These are phyloP conservation scores for Fusarium xyrophilum DNA, from an alignment of 2,329 filamentous ascomycete species.

Conservation along the genomic window DNA sequence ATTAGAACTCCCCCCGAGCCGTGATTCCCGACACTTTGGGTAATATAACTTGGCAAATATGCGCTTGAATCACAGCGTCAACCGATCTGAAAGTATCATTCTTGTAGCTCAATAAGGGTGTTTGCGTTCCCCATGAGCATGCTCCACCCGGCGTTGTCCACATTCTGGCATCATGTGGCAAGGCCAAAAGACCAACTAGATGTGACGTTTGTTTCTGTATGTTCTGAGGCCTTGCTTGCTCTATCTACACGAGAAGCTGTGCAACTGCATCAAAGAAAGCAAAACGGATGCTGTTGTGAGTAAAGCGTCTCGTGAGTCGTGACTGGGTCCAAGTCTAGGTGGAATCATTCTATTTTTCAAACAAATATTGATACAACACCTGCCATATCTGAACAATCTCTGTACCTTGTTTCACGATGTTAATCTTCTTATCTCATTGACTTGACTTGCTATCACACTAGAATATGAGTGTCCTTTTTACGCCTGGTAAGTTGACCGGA, in stretches of 20 bases:
- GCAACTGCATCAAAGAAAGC: not conserved
- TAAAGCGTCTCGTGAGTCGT: not conserved
- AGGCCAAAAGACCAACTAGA: not conserved
- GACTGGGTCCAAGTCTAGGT: not conserved
- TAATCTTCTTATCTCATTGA: fast-evolving
- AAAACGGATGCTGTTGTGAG: not conserved
- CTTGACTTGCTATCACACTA: not conserved
- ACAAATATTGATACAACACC: not conserved
- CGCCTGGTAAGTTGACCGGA: not conserved
- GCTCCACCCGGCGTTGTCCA: not conserved
- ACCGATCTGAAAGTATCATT: not conserved
- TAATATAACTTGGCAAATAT: not conserved
- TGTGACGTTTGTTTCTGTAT: not conserved
- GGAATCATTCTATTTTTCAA: not conserved
- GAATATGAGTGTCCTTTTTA: not conserved
- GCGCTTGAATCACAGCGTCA: not conserved
- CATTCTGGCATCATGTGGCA: conserved; percentile 2
- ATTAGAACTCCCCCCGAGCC: conserved; percentile 5
- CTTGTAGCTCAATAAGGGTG: not conserved
- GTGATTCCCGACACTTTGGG: not conserved
- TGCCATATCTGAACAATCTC: not conserved
- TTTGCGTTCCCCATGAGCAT: not conserved
- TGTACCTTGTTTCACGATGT: not conserved
- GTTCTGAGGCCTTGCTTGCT: not conserved
- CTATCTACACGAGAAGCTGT: not conserved